Base-by-base conservation (phyloP, 148 eudicot species). In the Persicaria tinctoria region DNA sequence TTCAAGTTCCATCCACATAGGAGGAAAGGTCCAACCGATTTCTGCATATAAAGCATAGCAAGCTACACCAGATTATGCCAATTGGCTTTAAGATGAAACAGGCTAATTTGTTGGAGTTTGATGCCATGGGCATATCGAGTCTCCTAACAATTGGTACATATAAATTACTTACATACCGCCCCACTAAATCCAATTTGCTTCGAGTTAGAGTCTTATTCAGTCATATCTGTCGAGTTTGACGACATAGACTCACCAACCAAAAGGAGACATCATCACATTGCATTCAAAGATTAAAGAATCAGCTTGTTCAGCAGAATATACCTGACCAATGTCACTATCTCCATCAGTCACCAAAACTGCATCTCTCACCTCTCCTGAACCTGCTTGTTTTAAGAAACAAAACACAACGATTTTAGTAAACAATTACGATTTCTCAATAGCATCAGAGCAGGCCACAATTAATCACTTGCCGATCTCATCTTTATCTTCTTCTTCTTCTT, bases 251-350 rank as follows among this genome's bases (percentile, higher is more conserved):
- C 3, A 18, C 63, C 20, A 6, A n/a, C 32, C 23, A 57, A 57
- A 57, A 4, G 5, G 60, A 56, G n/a, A 56, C 10, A 51, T 51
- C 9, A 5, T 51, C 54, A 11, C 10, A 51, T 9, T n/a, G n/a
- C n/a, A n/a, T n/a, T n/a, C n/a, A n/a, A n/a, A 57, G 63, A 32
- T 64, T 16, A 32, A 13, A 64, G n/a, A 64, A 14, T 17, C 70
- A 60, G 23, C 8, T 71, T 51, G 71, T 32, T 11, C 47, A 41
- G 49, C 62, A 62, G 8, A 56, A 75, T 78, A 78, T 77, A 92
- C 98, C 98, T 95, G 98, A 68, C 98, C 97, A 78, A 95, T 84
- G 55, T 95, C 98, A 78, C 84, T 83, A 74, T 95, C 97, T 70
- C 98, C 98, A 80, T 95, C 98, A n/a, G 93, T 88, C 6, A 95